phyloP scores from a whole-genome alignment of 306 rosid genomes.

The Lablab purpureus region DNA sequence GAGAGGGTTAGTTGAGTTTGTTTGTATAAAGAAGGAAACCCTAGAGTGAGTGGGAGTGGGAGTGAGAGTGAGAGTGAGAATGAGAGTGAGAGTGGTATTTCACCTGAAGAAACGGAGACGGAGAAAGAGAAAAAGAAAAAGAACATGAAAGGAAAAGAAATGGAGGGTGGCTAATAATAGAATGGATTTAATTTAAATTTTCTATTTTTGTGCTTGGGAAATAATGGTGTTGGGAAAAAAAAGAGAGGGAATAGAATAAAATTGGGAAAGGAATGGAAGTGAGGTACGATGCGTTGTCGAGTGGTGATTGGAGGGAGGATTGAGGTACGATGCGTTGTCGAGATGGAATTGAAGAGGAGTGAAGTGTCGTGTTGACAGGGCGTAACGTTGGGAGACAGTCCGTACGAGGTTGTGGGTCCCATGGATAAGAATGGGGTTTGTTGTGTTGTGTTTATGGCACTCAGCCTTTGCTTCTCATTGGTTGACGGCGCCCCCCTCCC shows the following conservation, averaged over 20 bases:
- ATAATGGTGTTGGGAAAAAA: neutral
- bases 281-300: slow-evolving; percentile 52
- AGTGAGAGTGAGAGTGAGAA: slow-evolving; percentile 14
- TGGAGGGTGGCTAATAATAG: slow-evolving; percentile 34
- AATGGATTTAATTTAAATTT: slow-evolving; percentile 37
- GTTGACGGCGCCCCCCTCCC: slow-evolving; percentile 49
- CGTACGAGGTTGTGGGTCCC: slow-evolving; percentile 48
- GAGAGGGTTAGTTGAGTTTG: neutral
- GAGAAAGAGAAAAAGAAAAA: neutral
- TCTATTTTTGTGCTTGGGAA: slow-evolving; percentile 48
- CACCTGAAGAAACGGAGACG: slow-evolving; percentile 15
- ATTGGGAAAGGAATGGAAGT: neutral
- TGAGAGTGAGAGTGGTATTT: slow-evolving; percentile 16
- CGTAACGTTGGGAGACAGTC: slow-evolving; percentile 4
- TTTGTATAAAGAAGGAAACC: slow-evolving; percentile 49
- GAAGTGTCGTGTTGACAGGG: slow-evolving; percentile 44
- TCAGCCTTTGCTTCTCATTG: slow-evolving; percentile 41
- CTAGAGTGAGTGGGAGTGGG: slow-evolving; percentile 43
- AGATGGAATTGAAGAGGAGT: neutral
- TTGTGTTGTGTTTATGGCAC: slow-evolving; percentile 32
- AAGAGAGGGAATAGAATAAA: neutral
- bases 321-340: slow-evolving; percentile 48
- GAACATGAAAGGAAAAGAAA: neutral
- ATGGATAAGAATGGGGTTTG: neutral
- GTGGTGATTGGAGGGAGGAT: slow-evolving; percentile 2